Evolutionary conservation across 106 monocot species (phyloP), one percentile per base, ranked within the genome.

Genomic region (Agapanthus africanus): DNA sequence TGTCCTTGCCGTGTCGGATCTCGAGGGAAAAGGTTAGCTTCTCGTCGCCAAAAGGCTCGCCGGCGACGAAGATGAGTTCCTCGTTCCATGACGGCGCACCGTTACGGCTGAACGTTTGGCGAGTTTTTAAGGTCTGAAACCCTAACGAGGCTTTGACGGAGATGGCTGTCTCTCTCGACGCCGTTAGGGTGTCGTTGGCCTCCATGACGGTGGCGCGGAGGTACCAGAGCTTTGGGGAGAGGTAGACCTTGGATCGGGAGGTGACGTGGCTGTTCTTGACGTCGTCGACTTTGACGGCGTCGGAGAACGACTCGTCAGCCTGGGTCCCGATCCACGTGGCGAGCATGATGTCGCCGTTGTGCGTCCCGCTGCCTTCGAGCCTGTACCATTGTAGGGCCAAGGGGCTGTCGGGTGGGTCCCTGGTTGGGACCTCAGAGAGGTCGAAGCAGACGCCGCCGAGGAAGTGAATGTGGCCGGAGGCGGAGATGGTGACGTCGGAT

Each of bases 211-310:
- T 87, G 59, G 82, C 76, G 9, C 91, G 79, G 7, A 97, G 82
- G 74, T 89, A 92, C 97, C 97, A 97, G 37, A 97, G 82, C 66
- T 92, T 97, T 13, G 97, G 95, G 25, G 91, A 91, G 56, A 89
- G 31, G 78, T 91, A 91, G 47, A 91, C 74, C 79, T 86, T 97
- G 19, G 97, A 81, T 18, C 79, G 61, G 26, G 81, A 69, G 41
- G 22, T 41, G 68, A 63, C 63, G 25, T 65, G 67, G 41, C 33
- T n/a, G 35, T 28, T 21, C 73, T 40, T 32, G 65, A 65, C 15
- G 71, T 37, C 10, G 41, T 86, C 95, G 11, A 84, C 85, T 69
- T 86, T 88, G 73, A 76, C 70, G 10, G 88, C 83, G 8, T 78
- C 71, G 49, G 74, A 34, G 73, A 84, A 97, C 0, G 85, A 79